Percentiles rank a stretch among this genome's conserved stretches.
phyloP scores from a whole-genome alignment of 257 asterid genomes.

The Oldenlandia corymbosa region DNA sequence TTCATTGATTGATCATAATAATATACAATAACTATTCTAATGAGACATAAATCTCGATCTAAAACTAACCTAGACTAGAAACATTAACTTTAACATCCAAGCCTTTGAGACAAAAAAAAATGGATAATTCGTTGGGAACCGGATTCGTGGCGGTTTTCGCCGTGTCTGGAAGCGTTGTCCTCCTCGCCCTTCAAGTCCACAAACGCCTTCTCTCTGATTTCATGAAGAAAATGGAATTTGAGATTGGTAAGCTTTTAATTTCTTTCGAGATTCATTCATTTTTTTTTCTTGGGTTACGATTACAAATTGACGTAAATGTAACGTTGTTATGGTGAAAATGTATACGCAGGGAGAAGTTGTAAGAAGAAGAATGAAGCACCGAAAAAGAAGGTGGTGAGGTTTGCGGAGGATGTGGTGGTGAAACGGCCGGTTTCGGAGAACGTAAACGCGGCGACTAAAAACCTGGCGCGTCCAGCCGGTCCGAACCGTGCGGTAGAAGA shows the following conservation, averaged over 20 bases:
- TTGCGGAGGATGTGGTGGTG: slow-evolving; percentile 29
- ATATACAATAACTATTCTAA: too few species aligned
- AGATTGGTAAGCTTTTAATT: slow-evolving; percentile 23
- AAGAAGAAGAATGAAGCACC: slow-evolving; percentile 28
- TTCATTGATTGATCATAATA: too few species aligned
- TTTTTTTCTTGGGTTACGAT: background rate
- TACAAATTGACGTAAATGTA: too few species aligned
- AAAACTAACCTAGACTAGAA: too few species aligned
- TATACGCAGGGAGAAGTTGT: too few species aligned
- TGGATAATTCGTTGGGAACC: slow-evolving; percentile 51
- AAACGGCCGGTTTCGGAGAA: slow-evolving; percentile 3
- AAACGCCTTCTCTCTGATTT: slow-evolving; percentile 77
- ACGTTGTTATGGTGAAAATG: too few species aligned
- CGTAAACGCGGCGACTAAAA: slow-evolving; percentile 7
- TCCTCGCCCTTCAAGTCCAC: slow-evolving; percentile 72
- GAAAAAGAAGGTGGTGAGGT: slow-evolving; percentile 56
- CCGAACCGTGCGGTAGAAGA: slow-evolving; percentile 21
- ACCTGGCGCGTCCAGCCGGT: background rate
- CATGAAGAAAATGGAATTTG: slow-evolving; percentile 67
- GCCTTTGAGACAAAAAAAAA: too few species aligned
- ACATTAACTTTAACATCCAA: too few species aligned
- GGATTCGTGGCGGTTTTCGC: slow-evolving; percentile 82
- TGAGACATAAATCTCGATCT: too few species aligned
- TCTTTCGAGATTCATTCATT: background rate
- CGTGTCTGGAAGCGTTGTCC: slow-evolving; percentile 79